Conservation (phyloP, 805 yeast genomes). For the Teunomyces gatunensis region DNA sequence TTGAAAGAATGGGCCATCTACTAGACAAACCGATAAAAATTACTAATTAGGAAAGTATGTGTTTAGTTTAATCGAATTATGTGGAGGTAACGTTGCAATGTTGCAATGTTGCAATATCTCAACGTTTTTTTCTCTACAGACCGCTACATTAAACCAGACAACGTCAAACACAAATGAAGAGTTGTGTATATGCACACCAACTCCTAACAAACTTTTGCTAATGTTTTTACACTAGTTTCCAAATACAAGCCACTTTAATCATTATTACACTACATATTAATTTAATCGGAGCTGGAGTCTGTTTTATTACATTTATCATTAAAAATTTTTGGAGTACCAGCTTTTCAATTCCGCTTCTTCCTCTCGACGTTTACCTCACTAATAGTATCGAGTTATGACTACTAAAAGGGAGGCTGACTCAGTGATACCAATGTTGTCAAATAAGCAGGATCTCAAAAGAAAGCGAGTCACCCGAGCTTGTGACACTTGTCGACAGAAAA, state of each 20-base stretch:
- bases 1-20: slow-evolving; percentile 96
- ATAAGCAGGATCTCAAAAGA: slow-evolving; percentile 39
- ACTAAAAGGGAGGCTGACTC: slow-evolving; percentile 1
- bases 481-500: slow-evolving; percentile 70
- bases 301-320: too few species aligned
- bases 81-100: background rate
- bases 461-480: slow-evolving; percentile 74
- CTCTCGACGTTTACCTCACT: background rate
- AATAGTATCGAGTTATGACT: background rate
- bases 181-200: background rate
- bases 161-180: background rate
- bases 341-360: background rate
- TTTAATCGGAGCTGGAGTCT: too few species aligned
- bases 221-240: background rate
- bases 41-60: background rate
- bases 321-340: too few species aligned
- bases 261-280: too few species aligned
- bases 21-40: slow-evolving; percentile 48
- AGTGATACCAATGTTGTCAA: slow-evolving; percentile 14
- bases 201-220: background rate
- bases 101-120: background rate
- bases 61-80: background rate
- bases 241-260: background rate
- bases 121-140: too few species aligned
- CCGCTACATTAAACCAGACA: too few species aligned